These are phyloP conservation scores for Hevea brasiliensis DNA, from an alignment of 345 rosid genomes.

Conservation along the genomic window DNA sequence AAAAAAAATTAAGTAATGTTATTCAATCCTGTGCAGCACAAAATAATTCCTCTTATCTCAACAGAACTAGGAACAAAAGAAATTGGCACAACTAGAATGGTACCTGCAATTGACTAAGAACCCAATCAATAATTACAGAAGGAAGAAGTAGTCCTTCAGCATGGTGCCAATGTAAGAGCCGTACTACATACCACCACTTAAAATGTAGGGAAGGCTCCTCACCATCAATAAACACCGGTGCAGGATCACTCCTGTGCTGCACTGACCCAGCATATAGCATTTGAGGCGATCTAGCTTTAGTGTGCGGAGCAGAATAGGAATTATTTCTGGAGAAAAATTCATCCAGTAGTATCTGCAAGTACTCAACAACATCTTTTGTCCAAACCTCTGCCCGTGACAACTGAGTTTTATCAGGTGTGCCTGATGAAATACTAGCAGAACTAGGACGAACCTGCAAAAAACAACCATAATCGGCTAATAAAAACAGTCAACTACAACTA, in stretches of 20 bases:
- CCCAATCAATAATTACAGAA: slow-evolving; percentile 91
- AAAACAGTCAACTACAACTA: slow-evolving; percentile 3
- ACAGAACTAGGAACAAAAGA: background rate
- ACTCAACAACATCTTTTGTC: slow-evolving; percentile 96
- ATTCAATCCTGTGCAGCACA: background rate
- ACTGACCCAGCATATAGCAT: slow-evolving; percentile 63
- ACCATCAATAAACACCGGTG: slow-evolving; percentile 47
- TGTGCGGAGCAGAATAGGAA: slow-evolving; percentile 58
- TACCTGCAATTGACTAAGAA: slow-evolving; percentile 85
- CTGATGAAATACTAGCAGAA: slow-evolving; percentile 62
- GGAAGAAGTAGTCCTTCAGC: slow-evolving; percentile 92
- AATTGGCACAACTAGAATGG: background rate
- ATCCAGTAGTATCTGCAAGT: slow-evolving; percentile 77
- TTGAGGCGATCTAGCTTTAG: slow-evolving; percentile 66
- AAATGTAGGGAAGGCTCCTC: slow-evolving; percentile 86
- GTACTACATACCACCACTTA: slow-evolving; percentile 95
- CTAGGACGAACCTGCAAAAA: slow-evolving; percentile 73
- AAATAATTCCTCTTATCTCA: background rate
- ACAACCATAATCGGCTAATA: slow-evolving; percentile 1
- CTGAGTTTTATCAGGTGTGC: slow-evolving; percentile 40
- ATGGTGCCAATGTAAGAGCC: slow-evolving; percentile 91
- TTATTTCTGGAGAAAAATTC: slow-evolving; percentile 64
- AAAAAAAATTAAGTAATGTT: slow-evolving; percentile 9
- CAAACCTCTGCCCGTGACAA: slow-evolving; percentile 72
- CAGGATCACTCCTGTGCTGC: slow-evolving; percentile 54